Evolutionary conservation across 2,329 filamentous ascomycete species (phyloP).

Genomic region (Colletotrichum costaricense): DNA sequence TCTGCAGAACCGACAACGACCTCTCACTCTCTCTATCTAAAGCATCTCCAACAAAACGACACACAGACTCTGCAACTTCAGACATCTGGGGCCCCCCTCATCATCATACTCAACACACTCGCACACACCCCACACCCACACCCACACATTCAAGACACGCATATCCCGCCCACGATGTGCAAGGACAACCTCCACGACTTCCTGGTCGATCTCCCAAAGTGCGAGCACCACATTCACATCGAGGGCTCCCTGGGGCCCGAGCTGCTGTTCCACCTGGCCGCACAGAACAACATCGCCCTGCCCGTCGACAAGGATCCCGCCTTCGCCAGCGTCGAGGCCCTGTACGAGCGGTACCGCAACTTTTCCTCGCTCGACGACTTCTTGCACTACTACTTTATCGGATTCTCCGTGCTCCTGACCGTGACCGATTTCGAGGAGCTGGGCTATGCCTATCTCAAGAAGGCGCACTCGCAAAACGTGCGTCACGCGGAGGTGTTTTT

Average conservation of each 20-base stretch:
- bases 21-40: not conserved
- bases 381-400: conserved; percentile 82
- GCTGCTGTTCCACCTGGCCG: conserved; percentile 76
- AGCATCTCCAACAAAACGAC: not conserved
- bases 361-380: conserved; percentile 83
- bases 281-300: conserved; percentile 73
- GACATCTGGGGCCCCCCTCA: not conserved
- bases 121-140: not conserved
- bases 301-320: conserved; percentile 66
- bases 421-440: conserved; percentile 78
- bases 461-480: conserved; percentile 72
- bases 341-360: conserved; percentile 71
- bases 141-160: not conserved
- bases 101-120: not conserved
- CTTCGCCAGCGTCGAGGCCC: conserved; percentile 69
- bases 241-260: conserved; percentile 79
- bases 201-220: conserved; percentile 77
- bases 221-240: conserved; percentile 85
- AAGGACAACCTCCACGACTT: conserved; percentile 65
- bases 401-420: conserved; percentile 75
- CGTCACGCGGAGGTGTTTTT: conserved; percentile 84
- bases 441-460: conserved; percentile 77
- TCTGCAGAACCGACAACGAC: not conserved
- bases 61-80: not conserved
- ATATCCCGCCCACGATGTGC: conserved; percentile 59